Conservation (phyloP, 2,329 filamentous ascomycete species). For the Botryosphaeria dothidea region DNA sequence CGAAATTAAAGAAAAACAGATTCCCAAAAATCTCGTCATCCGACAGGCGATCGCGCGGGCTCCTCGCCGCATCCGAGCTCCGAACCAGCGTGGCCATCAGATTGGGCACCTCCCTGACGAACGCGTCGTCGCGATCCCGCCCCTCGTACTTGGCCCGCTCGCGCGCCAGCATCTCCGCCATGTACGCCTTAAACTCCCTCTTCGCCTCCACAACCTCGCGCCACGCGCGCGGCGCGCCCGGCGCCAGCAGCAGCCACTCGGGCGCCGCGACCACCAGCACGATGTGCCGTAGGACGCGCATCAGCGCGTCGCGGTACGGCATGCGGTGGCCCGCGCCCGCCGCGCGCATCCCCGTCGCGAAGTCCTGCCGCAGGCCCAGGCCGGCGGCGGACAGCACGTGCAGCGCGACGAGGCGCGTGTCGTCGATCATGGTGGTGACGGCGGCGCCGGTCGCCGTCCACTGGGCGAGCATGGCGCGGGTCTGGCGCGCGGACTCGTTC, state of each 20-base stretch:
- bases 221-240: not conserved
- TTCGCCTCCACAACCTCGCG: not conserved
- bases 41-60: not conserved
- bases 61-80: not conserved
- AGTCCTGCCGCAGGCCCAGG: slow-evolving; percentile 32
- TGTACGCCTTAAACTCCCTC: not conserved
- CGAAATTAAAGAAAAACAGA: slow-evolving; percentile 51
- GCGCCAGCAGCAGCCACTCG: not conserved
- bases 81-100: not conserved
- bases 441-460: not conserved
- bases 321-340: slow-evolving; percentile 24
- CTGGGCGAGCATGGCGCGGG: not conserved
- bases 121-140: not conserved
- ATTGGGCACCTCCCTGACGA: not conserved
- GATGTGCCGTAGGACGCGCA: slow-evolving; percentile 30
- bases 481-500: not conserved
- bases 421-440: slow-evolving; percentile 27
- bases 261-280: slow-evolving; percentile 23
- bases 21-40: slow-evolving; percentile 51
- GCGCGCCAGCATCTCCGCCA: not conserved
- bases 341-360: slow-evolving; percentile 20
- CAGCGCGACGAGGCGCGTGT: slow-evolving; percentile 37
- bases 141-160: not conserved
- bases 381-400: slow-evolving; percentile 40
- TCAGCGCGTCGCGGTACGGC: slow-evolving; percentile 26